Conservation (phyloP, 352 stramenopile genomes). For the Phytophthora crassamura region DNA sequence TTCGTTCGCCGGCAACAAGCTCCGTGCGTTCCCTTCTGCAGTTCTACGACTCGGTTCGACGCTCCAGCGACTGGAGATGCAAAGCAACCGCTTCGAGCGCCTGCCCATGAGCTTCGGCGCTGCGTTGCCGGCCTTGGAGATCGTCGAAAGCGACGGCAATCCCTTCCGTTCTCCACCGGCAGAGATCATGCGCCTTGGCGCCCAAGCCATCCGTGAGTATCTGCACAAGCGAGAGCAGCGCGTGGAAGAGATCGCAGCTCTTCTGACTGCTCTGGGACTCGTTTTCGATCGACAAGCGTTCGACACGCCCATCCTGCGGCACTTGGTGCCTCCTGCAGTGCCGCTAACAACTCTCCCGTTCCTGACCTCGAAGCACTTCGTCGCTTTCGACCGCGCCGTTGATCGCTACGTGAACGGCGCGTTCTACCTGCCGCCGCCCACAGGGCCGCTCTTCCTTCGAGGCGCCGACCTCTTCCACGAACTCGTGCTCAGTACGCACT, state of each 20-base stretch:
- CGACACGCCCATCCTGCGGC: slow-evolving; percentile 40
- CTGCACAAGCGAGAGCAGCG: slow-evolving; percentile 66
- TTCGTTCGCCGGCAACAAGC: slow-evolving; percentile 61
- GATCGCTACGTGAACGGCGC: slow-evolving; percentile 74
- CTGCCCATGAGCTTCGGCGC: slow-evolving; percentile 66
- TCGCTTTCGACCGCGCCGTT: slow-evolving; percentile 53
- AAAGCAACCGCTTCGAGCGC: slow-evolving; percentile 75
- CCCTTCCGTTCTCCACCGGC: slow-evolving; percentile 75
- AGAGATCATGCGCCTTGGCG: slow-evolving; percentile 66
- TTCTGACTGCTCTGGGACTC: slow-evolving; percentile 50
- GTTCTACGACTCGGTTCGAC: slow-evolving; percentile 54
- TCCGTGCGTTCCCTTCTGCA: slow-evolving; percentile 51
- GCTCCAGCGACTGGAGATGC: slow-evolving; percentile 59
- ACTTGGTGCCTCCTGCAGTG: slow-evolving; percentile 33
- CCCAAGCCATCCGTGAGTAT: slow-evolving; percentile 56
- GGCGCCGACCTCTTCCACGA: slow-evolving; percentile 68
- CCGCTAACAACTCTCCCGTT: slow-evolving; percentile 46
- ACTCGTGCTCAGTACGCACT: slow-evolving; percentile 61
- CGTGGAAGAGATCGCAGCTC: slow-evolving; percentile 51
- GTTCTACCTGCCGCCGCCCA: slow-evolving; percentile 62
- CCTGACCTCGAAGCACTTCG: slow-evolving; percentile 54
- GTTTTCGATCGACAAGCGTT: slow-evolving; percentile 52
- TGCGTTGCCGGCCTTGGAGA: slow-evolving; percentile 42
- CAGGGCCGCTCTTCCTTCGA: slow-evolving; percentile 33
- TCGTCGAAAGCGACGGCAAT: slow-evolving; percentile 73